phyloP scores from a whole-genome alignment of 768 basidiomycete species.

The Agaricus sinodeliciosus region DNA sequence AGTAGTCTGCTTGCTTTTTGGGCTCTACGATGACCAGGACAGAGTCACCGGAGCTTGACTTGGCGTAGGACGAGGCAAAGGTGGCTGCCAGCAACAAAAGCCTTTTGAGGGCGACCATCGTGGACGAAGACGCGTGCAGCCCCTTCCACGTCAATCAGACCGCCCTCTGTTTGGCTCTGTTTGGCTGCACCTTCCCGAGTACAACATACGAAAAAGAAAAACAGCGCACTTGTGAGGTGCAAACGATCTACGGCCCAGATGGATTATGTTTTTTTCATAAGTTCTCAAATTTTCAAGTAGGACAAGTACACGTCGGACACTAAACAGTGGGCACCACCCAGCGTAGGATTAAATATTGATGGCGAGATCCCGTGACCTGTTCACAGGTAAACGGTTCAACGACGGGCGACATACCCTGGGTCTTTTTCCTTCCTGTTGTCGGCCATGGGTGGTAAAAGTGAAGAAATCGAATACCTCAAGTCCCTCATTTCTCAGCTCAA shows the following conservation, averaged over 20 bases:
- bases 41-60: conserved; percentile 75
- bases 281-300: too few relatives aligned
- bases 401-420: conserved; percentile 1
- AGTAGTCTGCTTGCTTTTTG: conserved; percentile 63
- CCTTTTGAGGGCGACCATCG: conserved; percentile 32
- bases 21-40: conserved; percentile 85
- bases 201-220: neutral
- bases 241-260: too few relatives aligned
- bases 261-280: too few relatives aligned
- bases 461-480: conserved; percentile 95
- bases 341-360: too few relatives aligned
- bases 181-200: conserved; percentile 15
- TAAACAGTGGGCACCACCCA: too few relatives aligned
- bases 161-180: conserved; percentile 18
- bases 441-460: conserved; percentile 48
- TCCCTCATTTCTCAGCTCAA: conserved; percentile 84
- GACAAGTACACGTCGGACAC: too few relatives aligned
- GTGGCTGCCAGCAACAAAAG: conserved; percentile 27
- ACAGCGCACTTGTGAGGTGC: too few relatives aligned
- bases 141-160: conserved; percentile 24
- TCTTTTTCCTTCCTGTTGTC: conserved; percentile 9
- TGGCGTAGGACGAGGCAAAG: conserved; percentile 36
- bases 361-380: neutral
- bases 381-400: conserved; percentile 5
- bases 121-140: conserved; percentile 6